These are phyloP conservation scores for Phoma sp. DNA, from an alignment of 2,329 filamentous ascomycete genomes.

Conservation along the genomic window DNA sequence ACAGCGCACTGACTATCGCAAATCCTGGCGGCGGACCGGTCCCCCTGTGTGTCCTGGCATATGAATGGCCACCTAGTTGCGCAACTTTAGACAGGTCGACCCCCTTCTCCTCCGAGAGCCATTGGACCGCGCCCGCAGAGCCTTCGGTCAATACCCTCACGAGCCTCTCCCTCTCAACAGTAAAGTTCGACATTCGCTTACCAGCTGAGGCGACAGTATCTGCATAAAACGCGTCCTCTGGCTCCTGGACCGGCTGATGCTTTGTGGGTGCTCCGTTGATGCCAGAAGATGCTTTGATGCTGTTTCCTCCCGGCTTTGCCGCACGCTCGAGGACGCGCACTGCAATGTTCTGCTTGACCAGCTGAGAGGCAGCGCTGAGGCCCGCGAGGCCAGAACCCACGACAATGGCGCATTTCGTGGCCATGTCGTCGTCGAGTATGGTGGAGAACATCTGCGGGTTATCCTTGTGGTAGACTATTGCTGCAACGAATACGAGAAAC, in stretches of 20 bases:
- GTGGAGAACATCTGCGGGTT: slow-evolving; percentile 3
- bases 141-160: slow-evolving; percentile 57
- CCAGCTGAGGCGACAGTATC: slow-evolving; percentile 67
- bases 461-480: neutral
- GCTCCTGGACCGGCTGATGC: slow-evolving; percentile 57
- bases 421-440: slow-evolving; percentile 14
- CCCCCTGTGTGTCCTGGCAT: slow-evolving; percentile 64
- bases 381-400: slow-evolving; percentile 72
- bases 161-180: slow-evolving; percentile 50
- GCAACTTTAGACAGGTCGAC: slow-evolving; percentile 66
- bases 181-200: slow-evolving; percentile 36
- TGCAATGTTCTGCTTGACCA: slow-evolving; percentile 58
- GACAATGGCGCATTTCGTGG: slow-evolving; percentile 56
- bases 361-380: slow-evolving; percentile 64
- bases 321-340: slow-evolving; percentile 67
- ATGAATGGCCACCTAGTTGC: slow-evolving; percentile 65
- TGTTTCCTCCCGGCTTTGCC: slow-evolving; percentile 67
- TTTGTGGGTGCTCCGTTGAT: slow-evolving; percentile 68
- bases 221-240: slow-evolving; percentile 54
- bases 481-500: neutral
- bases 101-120: slow-evolving; percentile 63
- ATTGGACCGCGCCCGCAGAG: slow-evolving; percentile 60
- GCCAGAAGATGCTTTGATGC: slow-evolving; percentile 70
- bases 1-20: slow-evolving; percentile 62
- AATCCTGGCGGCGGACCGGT: slow-evolving; percentile 64